phyloP scores from a whole-genome alignment of 805 yeast species.

The Candida sithepensis region DNA sequence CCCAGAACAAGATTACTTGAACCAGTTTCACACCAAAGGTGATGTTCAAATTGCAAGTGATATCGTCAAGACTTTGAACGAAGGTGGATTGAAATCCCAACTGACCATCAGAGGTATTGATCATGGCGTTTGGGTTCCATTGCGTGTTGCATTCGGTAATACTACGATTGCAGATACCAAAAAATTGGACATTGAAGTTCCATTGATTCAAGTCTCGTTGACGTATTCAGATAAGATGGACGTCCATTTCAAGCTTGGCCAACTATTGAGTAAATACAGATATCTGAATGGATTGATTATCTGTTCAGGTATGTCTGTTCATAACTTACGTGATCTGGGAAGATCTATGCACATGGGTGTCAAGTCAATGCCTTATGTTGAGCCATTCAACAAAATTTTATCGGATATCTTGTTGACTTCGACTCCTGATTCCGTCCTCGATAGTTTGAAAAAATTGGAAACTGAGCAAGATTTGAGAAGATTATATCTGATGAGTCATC shows the following conservation, averaged over 20 bases:
- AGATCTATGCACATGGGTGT: conserved; percentile 20
- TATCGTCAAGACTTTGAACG: conserved; percentile 38
- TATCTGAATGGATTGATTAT: conserved; percentile 50
- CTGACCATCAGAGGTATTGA: conserved; percentile 64
- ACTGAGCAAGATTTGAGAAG: conserved; percentile 22
- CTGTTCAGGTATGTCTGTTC: conserved; percentile 78
- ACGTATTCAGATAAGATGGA: conserved; percentile 40
- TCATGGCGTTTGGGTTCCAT: conserved; percentile 83
- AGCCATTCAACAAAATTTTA: conserved; percentile 48
- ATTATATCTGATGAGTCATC: conserved; percentile 54
- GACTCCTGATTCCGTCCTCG: conserved; percentile 21
- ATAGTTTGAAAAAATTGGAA: conserved; percentile 13
- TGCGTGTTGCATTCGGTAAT: conserved; percentile 62
- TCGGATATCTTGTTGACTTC: conserved; percentile 34
- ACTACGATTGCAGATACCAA: conserved; percentile 30
- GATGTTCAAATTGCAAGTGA: conserved; percentile 40
- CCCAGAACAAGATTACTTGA: conserved; percentile 60
- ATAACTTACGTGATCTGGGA: conserved; percentile 59
- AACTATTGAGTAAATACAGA: conserved; percentile 48
- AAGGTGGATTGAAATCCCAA: conserved; percentile 41
- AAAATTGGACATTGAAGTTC: conserved; percentile 43
- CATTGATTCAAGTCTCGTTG: conserved; percentile 50
- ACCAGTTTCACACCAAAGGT: conserved; percentile 53
- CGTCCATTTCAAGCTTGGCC: conserved; percentile 51
- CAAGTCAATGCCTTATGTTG: conserved; percentile 43